These are phyloP conservation scores for Mucor saturninus DNA, from an alignment of 371 early-diverging fungal species.

Conservation along the genomic window DNA sequence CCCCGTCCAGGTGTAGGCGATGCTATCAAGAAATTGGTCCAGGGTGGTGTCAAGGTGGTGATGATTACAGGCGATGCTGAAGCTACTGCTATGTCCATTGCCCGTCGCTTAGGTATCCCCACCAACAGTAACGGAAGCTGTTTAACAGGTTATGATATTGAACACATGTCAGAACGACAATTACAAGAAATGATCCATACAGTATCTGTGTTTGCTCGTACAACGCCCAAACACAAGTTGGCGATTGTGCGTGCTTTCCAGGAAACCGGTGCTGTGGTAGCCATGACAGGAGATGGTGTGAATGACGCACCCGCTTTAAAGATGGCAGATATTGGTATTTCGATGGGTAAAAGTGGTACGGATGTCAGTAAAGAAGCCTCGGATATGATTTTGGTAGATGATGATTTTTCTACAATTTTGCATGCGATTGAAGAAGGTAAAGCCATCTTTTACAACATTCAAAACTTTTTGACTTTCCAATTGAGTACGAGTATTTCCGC, in stretches of 20 bases:
- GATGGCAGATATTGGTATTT: constrained; percentile 90
- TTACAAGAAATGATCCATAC: constrained; percentile 61
- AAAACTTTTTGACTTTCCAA: constrained; percentile 90
- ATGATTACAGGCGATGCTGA: constrained; percentile 95
- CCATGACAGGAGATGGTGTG: constrained; percentile 98
- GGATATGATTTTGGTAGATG: constrained; percentile 91
- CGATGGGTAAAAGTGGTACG: constrained; percentile 90
- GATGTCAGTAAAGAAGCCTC: constrained; percentile 93
- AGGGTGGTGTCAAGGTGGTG: constrained; percentile 81
- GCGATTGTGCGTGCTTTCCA: constrained; percentile 83
- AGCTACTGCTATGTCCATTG: constrained; percentile 82
- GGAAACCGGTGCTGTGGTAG: constrained; percentile 75
- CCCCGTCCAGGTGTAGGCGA: constrained; percentile 76
- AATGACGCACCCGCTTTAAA: constrained; percentile 93
- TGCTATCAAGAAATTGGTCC: constrained; percentile 62
- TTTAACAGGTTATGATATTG: constrained; percentile 78
- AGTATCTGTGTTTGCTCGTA: constrained; percentile 87
- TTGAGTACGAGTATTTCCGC: constrained; percentile 86
- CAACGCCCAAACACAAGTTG: constrained; percentile 91
- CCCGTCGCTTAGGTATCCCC: constrained; percentile 76
- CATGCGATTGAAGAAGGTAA: constrained; percentile 92
- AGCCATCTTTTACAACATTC: constrained; percentile 91
- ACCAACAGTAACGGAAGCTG: constrained; percentile 57
- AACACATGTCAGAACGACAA: constrained; percentile 67
- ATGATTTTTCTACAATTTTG: constrained; percentile 84